These are phyloP conservation scores for Niebla homalea DNA, from an alignment of 495 filamentous ascomycete genomes.

Conservation along the genomic window DNA sequence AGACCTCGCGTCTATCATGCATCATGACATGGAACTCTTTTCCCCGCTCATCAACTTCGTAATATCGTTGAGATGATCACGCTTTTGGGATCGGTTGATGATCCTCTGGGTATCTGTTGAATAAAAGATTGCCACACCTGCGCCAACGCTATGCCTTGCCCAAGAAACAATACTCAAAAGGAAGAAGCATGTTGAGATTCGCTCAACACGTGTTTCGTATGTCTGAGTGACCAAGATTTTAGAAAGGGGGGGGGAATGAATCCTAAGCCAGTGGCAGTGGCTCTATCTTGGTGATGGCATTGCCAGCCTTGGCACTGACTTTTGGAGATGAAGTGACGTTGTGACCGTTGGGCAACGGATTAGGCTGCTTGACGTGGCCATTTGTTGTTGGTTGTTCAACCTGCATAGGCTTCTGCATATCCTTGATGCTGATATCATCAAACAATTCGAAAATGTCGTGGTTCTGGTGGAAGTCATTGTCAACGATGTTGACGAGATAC, in stretches of 20 bases:
- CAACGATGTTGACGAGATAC: slow-evolving; percentile 92
- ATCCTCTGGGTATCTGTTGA: neutral
- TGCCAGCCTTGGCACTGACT: neutral
- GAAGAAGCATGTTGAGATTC: neutral
- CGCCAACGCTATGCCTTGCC: neutral
- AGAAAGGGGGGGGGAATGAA: neutral
- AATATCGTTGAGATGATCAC: slow-evolving; percentile 10
- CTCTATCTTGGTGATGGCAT: neutral
- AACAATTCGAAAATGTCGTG: slow-evolving; percentile 74
- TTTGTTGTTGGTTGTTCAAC: slow-evolving; percentile 21
- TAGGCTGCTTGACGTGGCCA: neutral
- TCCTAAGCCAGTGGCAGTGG: neutral
- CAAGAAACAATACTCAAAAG: neutral
- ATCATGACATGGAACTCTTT: neutral
- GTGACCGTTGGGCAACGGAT: neutral
- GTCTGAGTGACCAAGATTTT: neutral
- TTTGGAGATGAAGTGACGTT: neutral
- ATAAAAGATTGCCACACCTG: neutral
- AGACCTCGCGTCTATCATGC: too few relatives aligned
- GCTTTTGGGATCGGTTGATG: neutral
- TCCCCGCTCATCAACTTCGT: neutral
- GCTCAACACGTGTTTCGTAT: neutral
- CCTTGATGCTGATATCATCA: slow-evolving; percentile 56
- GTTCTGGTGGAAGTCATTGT: slow-evolving; percentile 86
- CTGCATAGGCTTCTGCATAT: slow-evolving; percentile 34